phyloP scores from a whole-genome alignment of 2,329 filamentous ascomycete genomes.

The Neopestalotiopsis sp. region DNA sequence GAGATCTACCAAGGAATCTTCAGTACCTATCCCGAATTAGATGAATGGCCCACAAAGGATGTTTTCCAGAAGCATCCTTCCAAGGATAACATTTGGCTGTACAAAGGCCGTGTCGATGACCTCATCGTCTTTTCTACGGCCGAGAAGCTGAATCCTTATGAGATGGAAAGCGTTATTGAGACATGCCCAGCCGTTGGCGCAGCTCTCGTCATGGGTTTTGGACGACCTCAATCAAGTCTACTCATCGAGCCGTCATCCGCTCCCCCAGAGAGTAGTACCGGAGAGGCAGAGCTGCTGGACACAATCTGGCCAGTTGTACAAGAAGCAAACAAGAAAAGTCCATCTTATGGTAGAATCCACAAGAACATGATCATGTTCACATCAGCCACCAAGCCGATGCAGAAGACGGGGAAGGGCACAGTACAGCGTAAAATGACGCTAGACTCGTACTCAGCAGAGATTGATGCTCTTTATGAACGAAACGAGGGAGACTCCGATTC shows the following conservation, averaged over 20 bases:
- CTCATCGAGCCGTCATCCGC: conserved; percentile 28
- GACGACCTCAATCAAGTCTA: conserved; percentile 31
- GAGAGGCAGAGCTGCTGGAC: background rate
- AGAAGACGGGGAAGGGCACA: conserved; percentile 42
- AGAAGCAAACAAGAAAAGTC: conserved; percentile 19
- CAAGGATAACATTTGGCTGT: conserved; percentile 38
- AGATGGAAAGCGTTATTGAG: conserved; percentile 40
- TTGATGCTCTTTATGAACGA: conserved; percentile 38
- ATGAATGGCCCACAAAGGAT: conserved; percentile 47
- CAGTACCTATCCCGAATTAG: conserved; percentile 43
- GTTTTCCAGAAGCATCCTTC: conserved; percentile 43
- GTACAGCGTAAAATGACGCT: conserved; percentile 37
- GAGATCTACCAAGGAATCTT: conserved; percentile 42
- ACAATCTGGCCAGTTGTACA: background rate
- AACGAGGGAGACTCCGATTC: background rate
- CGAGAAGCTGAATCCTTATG: conserved; percentile 48
- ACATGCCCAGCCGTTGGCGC: conserved; percentile 35
- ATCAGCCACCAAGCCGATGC: conserved; percentile 36
- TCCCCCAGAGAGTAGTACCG: background rate
- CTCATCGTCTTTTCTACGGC: conserved; percentile 44
- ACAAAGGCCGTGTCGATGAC: conserved; percentile 36
- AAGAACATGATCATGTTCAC: conserved; percentile 38
- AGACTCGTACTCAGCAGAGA: conserved; percentile 34
- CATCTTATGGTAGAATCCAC: conserved; percentile 26
- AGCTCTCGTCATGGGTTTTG: conserved; percentile 40